Conservation (phyloP, 331 rosid species). For the Rhamnella rubrinervis region DNA sequence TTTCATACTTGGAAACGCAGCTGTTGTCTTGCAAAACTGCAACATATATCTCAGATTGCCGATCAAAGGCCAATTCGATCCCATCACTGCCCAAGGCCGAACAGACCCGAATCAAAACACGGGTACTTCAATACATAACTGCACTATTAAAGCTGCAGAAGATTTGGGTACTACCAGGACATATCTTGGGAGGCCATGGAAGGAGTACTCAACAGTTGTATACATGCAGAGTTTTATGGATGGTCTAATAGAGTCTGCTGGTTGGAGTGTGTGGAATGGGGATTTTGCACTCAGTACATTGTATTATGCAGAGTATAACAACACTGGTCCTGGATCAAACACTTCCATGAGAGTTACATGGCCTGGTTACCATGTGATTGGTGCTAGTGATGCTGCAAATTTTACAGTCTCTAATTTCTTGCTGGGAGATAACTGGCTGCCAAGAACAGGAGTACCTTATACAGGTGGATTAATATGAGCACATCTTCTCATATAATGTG, state of each 20-base stretch:
- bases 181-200: slow-evolving; percentile 54
- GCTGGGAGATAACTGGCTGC: slow-evolving; percentile 26
- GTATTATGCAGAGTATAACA: slow-evolving; percentile 45
- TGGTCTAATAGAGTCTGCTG: slow-evolving; percentile 26
- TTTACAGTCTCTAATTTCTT: slow-evolving; percentile 33
- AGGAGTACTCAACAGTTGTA: slow-evolving; percentile 36
- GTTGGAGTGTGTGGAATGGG: slow-evolving; percentile 43
- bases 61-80: slow-evolving; percentile 6
- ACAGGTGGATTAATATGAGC: slow-evolving; percentile 8
- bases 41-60: slow-evolving; percentile 31
- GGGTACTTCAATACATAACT: slow-evolving; percentile 40
- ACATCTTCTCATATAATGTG: not conserved
- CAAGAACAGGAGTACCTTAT: slow-evolving; percentile 30
- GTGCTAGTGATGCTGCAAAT: slow-evolving; percentile 7
- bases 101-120: slow-evolving; percentile 38
- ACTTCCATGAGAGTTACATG: slow-evolving; percentile 34
- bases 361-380: slow-evolving; percentile 39
- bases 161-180: slow-evolving; percentile 20
- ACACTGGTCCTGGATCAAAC: slow-evolving; percentile 36
- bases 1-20: slow-evolving; percentile 56
- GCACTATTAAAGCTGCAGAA: slow-evolving; percentile 13
- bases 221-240: slow-evolving; percentile 34
- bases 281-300: slow-evolving; percentile 22
- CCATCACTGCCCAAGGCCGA: slow-evolving; percentile 49
- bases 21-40: slow-evolving; percentile 42